These are phyloP conservation scores for Stevia rebaudiana DNA, from an alignment of 140 eudicot genomes.

Conservation along the genomic window DNA sequence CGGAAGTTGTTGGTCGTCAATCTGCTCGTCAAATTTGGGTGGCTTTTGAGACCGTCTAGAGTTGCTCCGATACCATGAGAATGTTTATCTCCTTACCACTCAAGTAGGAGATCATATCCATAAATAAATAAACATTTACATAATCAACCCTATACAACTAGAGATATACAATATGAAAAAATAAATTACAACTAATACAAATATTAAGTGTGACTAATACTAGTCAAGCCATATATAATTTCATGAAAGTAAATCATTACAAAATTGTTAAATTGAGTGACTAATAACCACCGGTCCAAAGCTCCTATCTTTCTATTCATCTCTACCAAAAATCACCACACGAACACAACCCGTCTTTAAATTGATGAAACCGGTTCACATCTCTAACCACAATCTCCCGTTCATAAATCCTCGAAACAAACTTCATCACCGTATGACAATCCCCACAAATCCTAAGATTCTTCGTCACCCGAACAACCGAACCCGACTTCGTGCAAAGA, in stretches of 20 bases:
- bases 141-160: too few species aligned
- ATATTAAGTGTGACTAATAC: too few species aligned
- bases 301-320: background rate
- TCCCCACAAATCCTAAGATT: slow-evolving; percentile 70
- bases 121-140: too few species aligned
- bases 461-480: slow-evolving; percentile 48
- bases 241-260: background rate
- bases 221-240: background rate
- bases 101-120: too few species aligned
- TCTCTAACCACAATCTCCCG: slow-evolving; percentile 32
- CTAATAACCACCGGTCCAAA: too few species aligned
- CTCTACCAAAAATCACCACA: slow-evolving; percentile 11
- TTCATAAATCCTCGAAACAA: slow-evolving; percentile 39
- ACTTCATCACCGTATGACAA: slow-evolving; percentile 57
- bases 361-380: slow-evolving; percentile 13
- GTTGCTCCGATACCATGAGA: too few species aligned
- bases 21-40: too few species aligned
- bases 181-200: too few species aligned
- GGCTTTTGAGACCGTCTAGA: too few species aligned
- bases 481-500: slow-evolving; percentile 34
- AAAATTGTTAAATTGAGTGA: background rate
- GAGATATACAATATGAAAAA: too few species aligned
- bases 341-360: background rate
- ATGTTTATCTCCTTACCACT: too few species aligned
- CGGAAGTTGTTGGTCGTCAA: too few species aligned